These are phyloP conservation scores for Exobasidium rhododendri DNA, from an alignment of 1,284 basidiomycete genomes.

Conservation along the genomic window DNA sequence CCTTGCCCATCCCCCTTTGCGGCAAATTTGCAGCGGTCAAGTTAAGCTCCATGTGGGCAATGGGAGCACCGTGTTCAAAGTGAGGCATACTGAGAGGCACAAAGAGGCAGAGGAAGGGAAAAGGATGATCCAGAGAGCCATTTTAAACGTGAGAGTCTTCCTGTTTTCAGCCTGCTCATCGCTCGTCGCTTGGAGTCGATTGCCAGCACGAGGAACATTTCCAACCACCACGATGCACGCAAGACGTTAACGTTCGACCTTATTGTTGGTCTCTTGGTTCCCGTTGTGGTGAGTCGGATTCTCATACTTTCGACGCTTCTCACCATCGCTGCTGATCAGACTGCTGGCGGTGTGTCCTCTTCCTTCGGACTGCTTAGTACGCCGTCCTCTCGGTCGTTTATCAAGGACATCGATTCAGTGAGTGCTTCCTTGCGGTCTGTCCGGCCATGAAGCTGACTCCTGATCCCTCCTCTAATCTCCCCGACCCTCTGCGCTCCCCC, in stretches of 20 bases:
- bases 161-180: background rate
- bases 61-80: background rate
- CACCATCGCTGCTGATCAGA: no score
- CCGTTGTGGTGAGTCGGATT: background rate
- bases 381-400: background rate
- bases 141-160: no score
- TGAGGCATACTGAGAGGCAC: background rate
- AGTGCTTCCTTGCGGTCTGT: no score
- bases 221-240: background rate
- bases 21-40: background rate
- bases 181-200: background rate
- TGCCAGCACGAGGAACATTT: background rate
- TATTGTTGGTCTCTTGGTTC: background rate
- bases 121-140: no score
- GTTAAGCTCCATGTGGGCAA: background rate
- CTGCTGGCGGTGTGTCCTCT: no score
- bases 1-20: no score
- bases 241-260: background rate
- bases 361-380: no score
- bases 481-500: no score
- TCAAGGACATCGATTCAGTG: constrained; percentile 7
- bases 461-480: no score
- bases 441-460: no score
- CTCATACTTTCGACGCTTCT: no score
- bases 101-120: no score